These are phyloP conservation scores for Daldinia sp. DNA, from an alignment of 2,329 filamentous ascomycete genomes.

Conservation along the genomic window DNA sequence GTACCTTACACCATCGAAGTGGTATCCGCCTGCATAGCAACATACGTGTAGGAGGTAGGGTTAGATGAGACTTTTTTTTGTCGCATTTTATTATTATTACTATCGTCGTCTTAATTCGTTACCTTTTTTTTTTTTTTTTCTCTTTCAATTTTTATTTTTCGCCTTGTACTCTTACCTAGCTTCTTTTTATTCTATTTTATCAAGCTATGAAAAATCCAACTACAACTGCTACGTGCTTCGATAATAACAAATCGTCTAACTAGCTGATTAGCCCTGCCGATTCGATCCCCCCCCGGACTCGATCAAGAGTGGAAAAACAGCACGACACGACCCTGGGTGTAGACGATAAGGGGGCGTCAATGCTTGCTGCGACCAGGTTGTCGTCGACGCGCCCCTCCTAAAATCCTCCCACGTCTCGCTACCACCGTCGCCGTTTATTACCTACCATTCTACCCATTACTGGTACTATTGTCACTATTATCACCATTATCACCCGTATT, in stretches of 20 bases:
- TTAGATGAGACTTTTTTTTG: constrained; percentile 33
- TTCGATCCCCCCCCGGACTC: constrained; percentile 23
- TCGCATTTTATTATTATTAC: constrained; percentile 17
- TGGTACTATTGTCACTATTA: constrained; percentile 10
- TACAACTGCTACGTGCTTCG: constrained; percentile 32
- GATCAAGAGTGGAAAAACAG: constrained; percentile 25
- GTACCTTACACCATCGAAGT: constrained; percentile 37
- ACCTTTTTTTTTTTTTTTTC: neutral
- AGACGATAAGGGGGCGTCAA: constrained; percentile 42
- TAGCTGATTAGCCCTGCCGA: constrained; percentile 20
- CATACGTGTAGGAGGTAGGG: constrained; percentile 29
- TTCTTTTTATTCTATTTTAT: constrained; percentile 1
- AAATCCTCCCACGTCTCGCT: constrained; percentile 40
- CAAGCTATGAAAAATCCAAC: neutral
- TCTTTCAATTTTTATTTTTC: neutral
- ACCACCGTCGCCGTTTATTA: constrained; percentile 30
- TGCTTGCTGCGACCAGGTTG: constrained; percentile 44
- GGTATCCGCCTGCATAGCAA: constrained; percentile 31
- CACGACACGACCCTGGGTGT: constrained; percentile 13
- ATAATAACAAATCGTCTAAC: constrained; percentile 40
- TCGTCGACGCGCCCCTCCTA: constrained; percentile 43
- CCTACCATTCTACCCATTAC: constrained; percentile 8
- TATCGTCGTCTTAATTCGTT: constrained; percentile 2
- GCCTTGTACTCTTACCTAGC: neutral
- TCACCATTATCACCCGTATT: constrained; percentile 3